Conservation (phyloP, 2,329 filamentous ascomycete genomes). For the Herpomyces periplanetae region DNA sequence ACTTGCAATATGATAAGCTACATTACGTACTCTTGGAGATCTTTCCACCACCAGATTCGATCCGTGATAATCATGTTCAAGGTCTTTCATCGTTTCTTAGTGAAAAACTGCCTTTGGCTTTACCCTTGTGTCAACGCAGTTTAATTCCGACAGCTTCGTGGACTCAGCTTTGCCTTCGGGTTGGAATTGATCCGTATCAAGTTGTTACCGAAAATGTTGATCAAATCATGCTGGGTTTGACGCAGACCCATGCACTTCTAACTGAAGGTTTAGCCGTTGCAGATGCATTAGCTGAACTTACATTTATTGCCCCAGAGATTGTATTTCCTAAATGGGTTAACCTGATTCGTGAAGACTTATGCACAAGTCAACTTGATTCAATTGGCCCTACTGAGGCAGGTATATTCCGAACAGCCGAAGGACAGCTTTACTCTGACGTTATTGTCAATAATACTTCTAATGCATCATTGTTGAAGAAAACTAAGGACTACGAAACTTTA, state of each 20-base stretch:
- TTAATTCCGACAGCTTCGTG: slow-evolving; percentile 40
- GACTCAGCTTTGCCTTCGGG: slow-evolving; percentile 53
- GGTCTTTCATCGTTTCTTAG: slow-evolving; percentile 15
- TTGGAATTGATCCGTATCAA: slow-evolving; percentile 40
- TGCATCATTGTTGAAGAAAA: slow-evolving; percentile 29
- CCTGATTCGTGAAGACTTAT: slow-evolving; percentile 31
- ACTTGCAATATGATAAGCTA: too few relatives aligned
- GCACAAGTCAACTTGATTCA: slow-evolving; percentile 22
- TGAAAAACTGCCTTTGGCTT: slow-evolving; percentile 28
- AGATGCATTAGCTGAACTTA: slow-evolving; percentile 51
- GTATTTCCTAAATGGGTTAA: slow-evolving; percentile 36
- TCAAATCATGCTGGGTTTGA: slow-evolving; percentile 7
- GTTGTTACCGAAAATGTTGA: slow-evolving; percentile 24
- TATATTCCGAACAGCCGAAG: slow-evolving; percentile 65
- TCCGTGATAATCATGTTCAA: slow-evolving; percentile 9
- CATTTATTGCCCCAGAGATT: slow-evolving; percentile 54
- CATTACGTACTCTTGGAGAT: slow-evolving; percentile 18
- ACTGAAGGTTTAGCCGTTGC: slow-evolving; percentile 29
- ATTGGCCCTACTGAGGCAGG: slow-evolving; percentile 61
- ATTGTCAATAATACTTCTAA: slow-evolving; percentile 39
- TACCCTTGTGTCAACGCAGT: slow-evolving; percentile 37
- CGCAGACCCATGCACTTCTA: slow-evolving; percentile 2
- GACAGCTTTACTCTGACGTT: slow-evolving; percentile 58
- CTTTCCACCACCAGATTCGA: slow-evolving; percentile 16
- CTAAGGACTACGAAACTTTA: slow-evolving; percentile 74